These are phyloP conservation scores for Lophiostoma macrostomum DNA, from an alignment of 495 filamentous ascomycete genomes.

Conservation along the genomic window DNA sequence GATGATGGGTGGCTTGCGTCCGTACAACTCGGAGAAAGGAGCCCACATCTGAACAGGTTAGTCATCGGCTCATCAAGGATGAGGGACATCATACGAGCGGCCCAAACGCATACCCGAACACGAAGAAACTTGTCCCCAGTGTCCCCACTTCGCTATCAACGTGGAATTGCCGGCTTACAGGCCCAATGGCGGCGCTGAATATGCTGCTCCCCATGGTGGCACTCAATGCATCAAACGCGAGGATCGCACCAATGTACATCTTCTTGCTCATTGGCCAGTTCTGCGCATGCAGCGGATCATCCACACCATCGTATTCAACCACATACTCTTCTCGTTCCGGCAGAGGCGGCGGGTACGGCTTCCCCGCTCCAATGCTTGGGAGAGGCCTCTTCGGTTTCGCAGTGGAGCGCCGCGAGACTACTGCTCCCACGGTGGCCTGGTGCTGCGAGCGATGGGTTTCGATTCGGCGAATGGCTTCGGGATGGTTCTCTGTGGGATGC, in stretches of 20 bases:
- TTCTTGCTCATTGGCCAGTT: conserved; percentile 52
- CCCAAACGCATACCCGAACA: conserved; percentile 41
- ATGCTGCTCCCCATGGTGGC: conserved; percentile 37
- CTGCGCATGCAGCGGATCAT: conserved; percentile 53
- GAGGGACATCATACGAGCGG: conserved; percentile 25
- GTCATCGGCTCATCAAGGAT: conserved; percentile 9
- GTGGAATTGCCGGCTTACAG: conserved; percentile 4
- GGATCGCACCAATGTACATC: conserved; percentile 35
- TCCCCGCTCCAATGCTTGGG: conserved; percentile 35
- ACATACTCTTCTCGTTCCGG: conserved; percentile 47
- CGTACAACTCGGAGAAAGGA: conserved; percentile 39
- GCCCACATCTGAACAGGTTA: conserved; percentile 4
- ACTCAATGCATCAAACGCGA: conserved; percentile 37
- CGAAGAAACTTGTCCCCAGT: conserved; percentile 37
- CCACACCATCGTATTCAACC: conserved; percentile 52
- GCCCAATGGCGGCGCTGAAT: conserved; percentile 18
- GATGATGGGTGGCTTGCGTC: conserved; percentile 33
- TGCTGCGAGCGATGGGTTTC: conserved; percentile 24
- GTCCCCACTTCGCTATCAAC: conserved; percentile 23
- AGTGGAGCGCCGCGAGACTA: no score
- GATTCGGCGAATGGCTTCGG: conserved; percentile 21
- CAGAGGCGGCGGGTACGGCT: conserved; percentile 46
- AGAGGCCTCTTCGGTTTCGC: conserved; percentile 3
- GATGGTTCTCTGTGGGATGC: conserved; percentile 20
- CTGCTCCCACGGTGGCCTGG: conserved; percentile 9